Evolutionary conservation across 495 filamentous ascomycete genomes (phyloP), one percentile per base, ranked within the genome.

Genomic region (Durotheca rogersii): DNA sequence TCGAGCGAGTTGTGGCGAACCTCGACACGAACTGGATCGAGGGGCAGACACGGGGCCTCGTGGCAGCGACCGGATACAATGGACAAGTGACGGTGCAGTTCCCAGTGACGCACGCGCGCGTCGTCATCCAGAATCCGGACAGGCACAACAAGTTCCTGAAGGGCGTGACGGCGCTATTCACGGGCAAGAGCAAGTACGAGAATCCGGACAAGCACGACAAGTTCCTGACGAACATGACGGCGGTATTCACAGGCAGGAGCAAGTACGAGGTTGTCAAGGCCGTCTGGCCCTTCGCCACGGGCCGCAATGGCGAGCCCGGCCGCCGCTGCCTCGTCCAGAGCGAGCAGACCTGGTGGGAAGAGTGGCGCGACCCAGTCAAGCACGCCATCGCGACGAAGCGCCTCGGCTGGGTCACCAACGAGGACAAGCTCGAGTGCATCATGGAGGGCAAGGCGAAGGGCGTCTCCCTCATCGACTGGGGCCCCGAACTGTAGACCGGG

Each of bases 341-440:
- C 10, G 77, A 81, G 62, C 74, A 80, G 57, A 65, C 58, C 0
- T 80, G 77, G 77, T 80, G 76, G 71, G 61, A 66, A 37, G 73
- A 77, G 41, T 78, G 75, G 74, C 67, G 58, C 40, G 72, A 72
- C 23, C 62, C 69, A 2, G 67, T 65, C 27, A 64, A 63, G 19
- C 68, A 66, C 42, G 73, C 72, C 7, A 70, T 78, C 14, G 62
- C 65, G 21, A 67, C 66, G 12, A 75, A 70, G 35, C 57, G 73
- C 2, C 60, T 69, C 10, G 75, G 75, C 19, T 78, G 73, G 74
- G 69, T 78, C 20, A 74, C 72, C 2, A 70, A 74, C 38, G 74
- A 78, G 50, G 75, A 78, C 51, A 76, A 75, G 51, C 60, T 78
- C 12, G 73, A 78, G 50, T 67, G 60, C 23, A 67, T 75, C 25